Evolutionary conservation across 2,329 filamentous ascomycete species (phyloP).

Genomic region (Penicillium fuscoglaucum): DNA sequence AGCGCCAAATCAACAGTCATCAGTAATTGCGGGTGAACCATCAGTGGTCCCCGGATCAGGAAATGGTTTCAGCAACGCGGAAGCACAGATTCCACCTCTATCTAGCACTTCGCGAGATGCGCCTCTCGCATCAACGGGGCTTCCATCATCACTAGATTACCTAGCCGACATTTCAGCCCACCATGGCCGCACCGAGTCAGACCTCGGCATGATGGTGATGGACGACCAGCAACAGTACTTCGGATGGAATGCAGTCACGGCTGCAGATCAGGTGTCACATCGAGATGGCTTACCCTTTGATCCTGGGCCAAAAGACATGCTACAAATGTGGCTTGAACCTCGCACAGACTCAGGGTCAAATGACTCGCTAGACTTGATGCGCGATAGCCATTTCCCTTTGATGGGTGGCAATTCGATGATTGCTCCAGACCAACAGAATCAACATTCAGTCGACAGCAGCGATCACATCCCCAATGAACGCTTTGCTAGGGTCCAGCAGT

Average conservation of each 20-base stretch:
- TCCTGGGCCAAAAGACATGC: slow-evolving; percentile 32
- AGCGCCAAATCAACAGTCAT: slow-evolving; percentile 31
- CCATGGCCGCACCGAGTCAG: slow-evolving; percentile 33
- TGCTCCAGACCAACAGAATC: slow-evolving; percentile 27
- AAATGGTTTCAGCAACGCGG: slow-evolving; percentile 15
- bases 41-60: slow-evolving; percentile 11
- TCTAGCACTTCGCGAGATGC: slow-evolving; percentile 26
- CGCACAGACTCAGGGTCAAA: slow-evolving; percentile 33
- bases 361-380: slow-evolving; percentile 33
- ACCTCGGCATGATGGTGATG: slow-evolving; percentile 30
- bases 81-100: slow-evolving; percentile 17
- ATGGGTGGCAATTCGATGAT: slow-evolving; percentile 24
- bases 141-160: slow-evolving; percentile 43
- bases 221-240: slow-evolving; percentile 35
- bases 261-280: slow-evolving; percentile 25
- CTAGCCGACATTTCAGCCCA: slow-evolving; percentile 41
- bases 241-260: slow-evolving; percentile 32
- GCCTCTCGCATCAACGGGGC: slow-evolving; percentile 31
- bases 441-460: slow-evolving; percentile 24
- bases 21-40: slow-evolving; percentile 15
- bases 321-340: slow-evolving; percentile 41
- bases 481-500: slow-evolving; percentile 45
- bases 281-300: slow-evolving; percentile 18
- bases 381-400: slow-evolving; percentile 27
- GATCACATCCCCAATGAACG: slow-evolving; percentile 43